Conservation (phyloP, 23 red algal genomes). For the Gracilaria gracilis region DNA sequence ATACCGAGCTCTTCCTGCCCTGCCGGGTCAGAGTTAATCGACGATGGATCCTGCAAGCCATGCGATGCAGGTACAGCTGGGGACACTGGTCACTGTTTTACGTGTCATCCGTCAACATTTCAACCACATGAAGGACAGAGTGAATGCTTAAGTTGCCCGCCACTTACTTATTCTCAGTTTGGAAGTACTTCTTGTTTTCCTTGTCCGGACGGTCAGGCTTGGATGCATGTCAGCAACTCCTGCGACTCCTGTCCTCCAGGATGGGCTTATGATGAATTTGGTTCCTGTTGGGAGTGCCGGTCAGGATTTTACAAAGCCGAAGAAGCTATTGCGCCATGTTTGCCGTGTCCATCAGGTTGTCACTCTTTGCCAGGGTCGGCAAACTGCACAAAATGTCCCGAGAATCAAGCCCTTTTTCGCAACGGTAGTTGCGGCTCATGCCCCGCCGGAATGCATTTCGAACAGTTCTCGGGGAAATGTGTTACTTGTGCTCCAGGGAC, state of each 20-base stretch:
- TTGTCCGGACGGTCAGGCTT: too few relatives aligned
- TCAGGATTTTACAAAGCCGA: conserved; percentile 4
- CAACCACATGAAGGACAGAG: too few relatives aligned
- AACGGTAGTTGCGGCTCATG: conserved; percentile 5
- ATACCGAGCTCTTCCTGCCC: too few relatives aligned
- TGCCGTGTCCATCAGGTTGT: neutral
- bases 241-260: neutral
- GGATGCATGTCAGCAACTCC: too few relatives aligned
- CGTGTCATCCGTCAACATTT: too few relatives aligned
- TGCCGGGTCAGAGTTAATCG: too few relatives aligned
- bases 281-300: neutral
- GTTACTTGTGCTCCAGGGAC: neutral
- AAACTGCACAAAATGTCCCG: neutral
- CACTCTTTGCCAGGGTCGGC: neutral
- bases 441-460: neutral
- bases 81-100: too few relatives aligned
- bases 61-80: too few relatives aligned
- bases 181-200: too few relatives aligned
- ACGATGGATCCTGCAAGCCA: too few relatives aligned
- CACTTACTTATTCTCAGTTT: too few relatives aligned
- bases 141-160: too few relatives aligned
- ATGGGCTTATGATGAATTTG: neutral
- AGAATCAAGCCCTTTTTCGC: neutral
- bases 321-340: neutral
- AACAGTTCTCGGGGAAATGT: neutral